Percentiles rank a stretch among this genome's conserved stretches.
These are phyloP conservation scores for Vanilla planifolia DNA, from an alignment of 106 monocot genomes.

Conservation along the genomic window DNA sequence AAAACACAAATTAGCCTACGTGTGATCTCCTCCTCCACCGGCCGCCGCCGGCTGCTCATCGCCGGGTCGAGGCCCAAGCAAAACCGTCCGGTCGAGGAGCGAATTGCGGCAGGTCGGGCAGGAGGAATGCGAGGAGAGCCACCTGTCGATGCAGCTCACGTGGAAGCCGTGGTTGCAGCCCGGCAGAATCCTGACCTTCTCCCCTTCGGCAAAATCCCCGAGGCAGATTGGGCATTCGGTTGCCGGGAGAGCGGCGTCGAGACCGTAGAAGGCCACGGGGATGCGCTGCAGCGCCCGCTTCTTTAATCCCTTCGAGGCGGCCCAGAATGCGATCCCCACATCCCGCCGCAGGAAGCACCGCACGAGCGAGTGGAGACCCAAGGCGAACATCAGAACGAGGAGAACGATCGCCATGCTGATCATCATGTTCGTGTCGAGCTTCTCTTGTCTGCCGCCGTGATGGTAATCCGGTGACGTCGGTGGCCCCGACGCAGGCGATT, in stretches of 20 bases:
- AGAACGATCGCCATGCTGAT: too few relatives aligned
- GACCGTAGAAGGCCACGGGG: slow-evolving; percentile 5
- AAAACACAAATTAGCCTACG: too few relatives aligned
- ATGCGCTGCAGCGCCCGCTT: background rate
- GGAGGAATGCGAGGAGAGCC: slow-evolving; percentile 33
- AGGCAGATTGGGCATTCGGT: slow-evolving; percentile 49
- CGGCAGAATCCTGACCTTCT: slow-evolving; percentile 31
- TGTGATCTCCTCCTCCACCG: background rate
- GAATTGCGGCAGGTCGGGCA: slow-evolving; percentile 37
- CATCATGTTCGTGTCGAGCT: too few relatives aligned
- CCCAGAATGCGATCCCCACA: too few relatives aligned
- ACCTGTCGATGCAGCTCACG: slow-evolving; percentile 19
- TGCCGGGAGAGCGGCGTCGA: slow-evolving; percentile 7
- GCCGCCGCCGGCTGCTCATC: background rate
- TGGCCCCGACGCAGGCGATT: too few relatives aligned
- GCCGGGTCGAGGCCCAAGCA: background rate
- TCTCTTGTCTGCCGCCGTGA: too few relatives aligned
- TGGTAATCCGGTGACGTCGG: too few relatives aligned
- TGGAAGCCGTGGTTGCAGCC: slow-evolving; percentile 25
- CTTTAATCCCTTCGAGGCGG: background rate
- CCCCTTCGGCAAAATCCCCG: slow-evolving; percentile 35
- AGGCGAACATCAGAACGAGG: too few relatives aligned
- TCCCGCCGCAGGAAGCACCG: too few relatives aligned
- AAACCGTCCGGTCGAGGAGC: slow-evolving; percentile 19
- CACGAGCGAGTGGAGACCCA: too few relatives aligned